phyloP scores from a whole-genome alignment of 768 basidiomycete species.

The Leccinum sublutescens region DNA sequence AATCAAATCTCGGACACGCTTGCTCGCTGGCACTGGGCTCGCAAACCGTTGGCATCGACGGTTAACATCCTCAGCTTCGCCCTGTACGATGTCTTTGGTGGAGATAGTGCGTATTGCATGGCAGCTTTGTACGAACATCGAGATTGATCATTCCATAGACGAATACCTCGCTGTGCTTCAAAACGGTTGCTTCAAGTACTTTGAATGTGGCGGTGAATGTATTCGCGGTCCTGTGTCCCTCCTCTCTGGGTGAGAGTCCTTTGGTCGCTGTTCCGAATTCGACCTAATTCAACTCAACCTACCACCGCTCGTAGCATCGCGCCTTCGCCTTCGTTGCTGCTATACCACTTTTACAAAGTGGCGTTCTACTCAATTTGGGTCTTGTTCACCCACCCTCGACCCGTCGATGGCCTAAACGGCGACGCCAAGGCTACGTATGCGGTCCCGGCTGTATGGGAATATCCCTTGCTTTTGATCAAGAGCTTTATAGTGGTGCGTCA shows the following conservation, averaged over 20 bases:
- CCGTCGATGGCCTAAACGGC: constrained; percentile 5
- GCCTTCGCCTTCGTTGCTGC: constrained; percentile 76
- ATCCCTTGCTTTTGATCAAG: constrained; percentile 63
- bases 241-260: constrained; percentile 72
- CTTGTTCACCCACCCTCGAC: constrained; percentile 67
- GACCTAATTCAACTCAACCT: background rate
- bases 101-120: constrained; percentile 66
- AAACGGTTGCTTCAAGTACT: constrained; percentile 95
- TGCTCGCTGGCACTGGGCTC: constrained; percentile 77
- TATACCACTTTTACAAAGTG: constrained; percentile 92
- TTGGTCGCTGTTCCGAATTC: background rate
- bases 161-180: constrained; percentile 61
- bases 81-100: constrained; percentile 91
- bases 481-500: constrained; percentile 69
- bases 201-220: constrained; percentile 89
- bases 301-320: constrained; percentile 53
- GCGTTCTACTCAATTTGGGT: constrained; percentile 94
- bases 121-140: background rate
- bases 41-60: constrained; percentile 81
- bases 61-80: constrained; percentile 94
- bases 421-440: constrained; percentile 39
- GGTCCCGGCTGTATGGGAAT: constrained; percentile 54
- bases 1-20: constrained; percentile 49
- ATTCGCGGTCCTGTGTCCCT: constrained; percentile 86
- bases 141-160: constrained; percentile 40